These are phyloP conservation scores for Leishmania gerbilli DNA, from an alignment of 208 protist species.

Conservation along the genomic window DNA sequence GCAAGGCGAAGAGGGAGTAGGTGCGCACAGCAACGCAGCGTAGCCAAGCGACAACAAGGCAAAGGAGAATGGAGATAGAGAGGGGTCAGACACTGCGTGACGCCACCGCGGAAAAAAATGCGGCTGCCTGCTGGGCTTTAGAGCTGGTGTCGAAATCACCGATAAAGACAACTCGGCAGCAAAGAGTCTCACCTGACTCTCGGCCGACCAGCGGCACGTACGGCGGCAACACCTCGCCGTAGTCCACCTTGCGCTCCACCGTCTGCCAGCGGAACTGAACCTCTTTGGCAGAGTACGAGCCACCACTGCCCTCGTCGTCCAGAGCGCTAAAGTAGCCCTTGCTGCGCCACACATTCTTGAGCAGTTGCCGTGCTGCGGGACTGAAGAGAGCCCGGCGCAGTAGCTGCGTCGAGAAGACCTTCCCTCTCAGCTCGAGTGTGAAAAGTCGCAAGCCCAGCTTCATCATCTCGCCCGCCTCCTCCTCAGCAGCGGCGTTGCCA, in stretches of 20 bases:
- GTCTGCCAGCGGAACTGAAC: constrained; percentile 54
- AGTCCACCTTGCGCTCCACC: constrained; percentile 37
- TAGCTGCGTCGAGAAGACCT: constrained; percentile 1
- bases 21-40: not conserved
- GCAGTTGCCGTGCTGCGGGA: constrained; percentile 16
- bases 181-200: not conserved
- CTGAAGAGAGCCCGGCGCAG: constrained; percentile 17
- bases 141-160: constrained; percentile 24
- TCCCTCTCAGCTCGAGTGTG: constrained; percentile 18
- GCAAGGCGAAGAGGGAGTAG: not conserved
- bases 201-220: constrained; percentile 21
- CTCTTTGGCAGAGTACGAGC: not conserved
- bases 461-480: constrained; percentile 38
- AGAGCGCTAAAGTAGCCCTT: constrained; percentile 54
- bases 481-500: constrained; percentile 12
- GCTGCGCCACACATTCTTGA: constrained; percentile 52
- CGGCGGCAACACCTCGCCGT: constrained; percentile 43
- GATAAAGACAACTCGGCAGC: constrained; percentile 41
- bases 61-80: not conserved
- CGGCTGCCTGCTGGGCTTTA: constrained; percentile 13
- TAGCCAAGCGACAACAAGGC: not conserved
- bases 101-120: constrained; percentile 25
- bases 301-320: constrained; percentile 31
- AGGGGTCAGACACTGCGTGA: not conserved
- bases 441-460: constrained; percentile 30